Base-by-base conservation (phyloP, 2,329 filamentous ascomycete species). In the Colletotrichum scovillei region DNA sequence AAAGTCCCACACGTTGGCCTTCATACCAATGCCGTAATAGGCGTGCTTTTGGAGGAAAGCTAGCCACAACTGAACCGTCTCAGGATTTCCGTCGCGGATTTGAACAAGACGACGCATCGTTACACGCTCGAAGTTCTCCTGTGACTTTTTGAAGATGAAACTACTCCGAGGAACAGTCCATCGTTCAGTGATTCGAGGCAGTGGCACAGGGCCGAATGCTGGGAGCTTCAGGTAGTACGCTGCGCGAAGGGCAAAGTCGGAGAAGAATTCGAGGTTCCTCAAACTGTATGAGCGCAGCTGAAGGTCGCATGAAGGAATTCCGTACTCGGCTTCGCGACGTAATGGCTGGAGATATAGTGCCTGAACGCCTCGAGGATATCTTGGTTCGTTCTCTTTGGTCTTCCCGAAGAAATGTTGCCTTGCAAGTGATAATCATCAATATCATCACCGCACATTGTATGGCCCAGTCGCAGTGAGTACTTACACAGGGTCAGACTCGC, bases 11-110 rank as follows among this genome's bases (percentile, higher is more conserved):
- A 98, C 90, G 81, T 99, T 98, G 66, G 97, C 97, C 88, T 99
- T 99, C 95, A 99, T 97, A 78, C 97, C 97, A 53, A 98, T 92
- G n/a, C 97, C 97, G 77, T 97, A 94, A 81, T 97, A 97, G 55
- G 95, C 94, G 81, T 98, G 93, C 84, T 97, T 97, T 80, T 94
- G 91, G 80, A 99, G 82, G 81, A 97, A 98, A 0, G 95, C 95
- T 72, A 99, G 86, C 97, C 97, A 99, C 32, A 95, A 83, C 83
- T 97, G 93, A 46, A 99, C 95, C 1, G 92, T 92, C 81, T 98
- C 94, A 0, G 95, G 92, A 79, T 98, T 89, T 0, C 95, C 97
- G 80, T 98, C 97, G 76, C 94, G 93, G 79, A 99, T 97, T 84
- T 98, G 95, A 65, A 99, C 95, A 78, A 98, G 83, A 16, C 97